Percentiles rank a stretch among this genome's conserved stretches.
phyloP scores from a whole-genome alignment of 768 basidiomycete genomes.

The Leccinum boreale region DNA sequence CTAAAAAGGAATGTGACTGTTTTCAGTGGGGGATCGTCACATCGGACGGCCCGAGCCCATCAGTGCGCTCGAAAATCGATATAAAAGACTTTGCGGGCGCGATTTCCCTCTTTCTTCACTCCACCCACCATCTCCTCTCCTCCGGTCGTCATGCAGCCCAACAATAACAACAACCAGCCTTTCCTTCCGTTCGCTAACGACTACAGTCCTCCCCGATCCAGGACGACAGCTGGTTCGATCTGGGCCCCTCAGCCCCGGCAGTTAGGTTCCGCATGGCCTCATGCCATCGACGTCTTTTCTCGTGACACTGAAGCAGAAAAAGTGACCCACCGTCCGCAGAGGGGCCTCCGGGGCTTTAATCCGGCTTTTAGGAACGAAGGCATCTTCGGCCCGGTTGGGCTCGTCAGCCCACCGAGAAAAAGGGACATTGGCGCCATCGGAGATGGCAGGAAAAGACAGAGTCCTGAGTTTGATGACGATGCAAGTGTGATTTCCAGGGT shows the following conservation, averaged over 20 bases:
- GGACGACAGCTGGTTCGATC: constrained; percentile 55
- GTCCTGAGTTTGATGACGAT: constrained; percentile 53
- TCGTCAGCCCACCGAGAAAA: constrained; percentile 38
- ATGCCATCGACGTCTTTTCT: constrained; percentile 58
- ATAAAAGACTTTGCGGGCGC: constrained; percentile 30
- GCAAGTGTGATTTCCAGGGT: constrained; percentile 23
- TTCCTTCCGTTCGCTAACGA: constrained; percentile 38
- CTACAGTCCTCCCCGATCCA: constrained; percentile 38
- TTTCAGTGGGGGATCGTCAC: constrained; percentile 31
- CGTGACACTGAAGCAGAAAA: constrained; percentile 49
- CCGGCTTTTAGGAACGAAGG: constrained; percentile 47
- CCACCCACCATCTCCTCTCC: constrained; percentile 38
- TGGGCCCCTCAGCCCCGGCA: constrained; percentile 83
- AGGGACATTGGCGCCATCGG: constrained; percentile 69
- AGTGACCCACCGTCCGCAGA: constrained; percentile 32
- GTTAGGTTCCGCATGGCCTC: constrained; percentile 65
- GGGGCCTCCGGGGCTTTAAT: constrained; percentile 17
- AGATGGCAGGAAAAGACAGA: constrained; percentile 68
- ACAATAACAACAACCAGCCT: constrained; percentile 17
- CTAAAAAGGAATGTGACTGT: constrained; percentile 32
- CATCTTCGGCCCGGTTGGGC: constrained; percentile 58
- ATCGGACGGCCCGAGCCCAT: constrained; percentile 18
- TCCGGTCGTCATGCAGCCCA: constrained; percentile 25
- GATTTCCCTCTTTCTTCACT: constrained; percentile 37
- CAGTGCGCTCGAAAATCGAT: constrained; percentile 26